These are phyloP conservation scores for Nothophytophthora sp. DNA, from an alignment of 352 stramenopile genomes.

Conservation along the genomic window DNA sequence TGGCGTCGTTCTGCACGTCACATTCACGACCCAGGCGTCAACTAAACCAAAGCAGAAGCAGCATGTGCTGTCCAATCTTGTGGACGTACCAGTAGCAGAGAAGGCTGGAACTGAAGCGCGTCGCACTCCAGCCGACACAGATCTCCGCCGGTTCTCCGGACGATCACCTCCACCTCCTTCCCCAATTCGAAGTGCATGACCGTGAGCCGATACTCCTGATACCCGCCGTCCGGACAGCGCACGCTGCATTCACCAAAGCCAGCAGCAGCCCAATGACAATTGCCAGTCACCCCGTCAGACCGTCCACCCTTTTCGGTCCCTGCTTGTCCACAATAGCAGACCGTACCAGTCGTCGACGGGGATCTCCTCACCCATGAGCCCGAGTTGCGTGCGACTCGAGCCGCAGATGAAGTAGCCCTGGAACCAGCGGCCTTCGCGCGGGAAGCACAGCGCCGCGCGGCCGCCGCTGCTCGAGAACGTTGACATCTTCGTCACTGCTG, in stretches of 20 bases:
- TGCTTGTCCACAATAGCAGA: not conserved
- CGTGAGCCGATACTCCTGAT: constrained; percentile 62
- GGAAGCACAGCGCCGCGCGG: constrained; percentile 63
- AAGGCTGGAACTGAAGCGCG: constrained; percentile 38
- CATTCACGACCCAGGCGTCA: constrained; percentile 3
- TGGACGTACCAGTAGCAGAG: constrained; percentile 31
- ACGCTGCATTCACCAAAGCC: constrained; percentile 25
- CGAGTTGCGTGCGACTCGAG: constrained; percentile 39
- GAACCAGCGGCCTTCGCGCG: constrained; percentile 53
- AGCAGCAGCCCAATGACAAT: not conserved
- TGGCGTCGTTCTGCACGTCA: constrained; percentile 46
- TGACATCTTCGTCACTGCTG: constrained; percentile 5
- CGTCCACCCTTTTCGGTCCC: no score
- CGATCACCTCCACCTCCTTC: constrained; percentile 40
- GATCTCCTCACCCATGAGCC: constrained; percentile 62
- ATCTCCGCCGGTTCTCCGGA: constrained; percentile 64
- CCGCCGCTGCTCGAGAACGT: constrained; percentile 31
- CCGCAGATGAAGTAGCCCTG: constrained; percentile 62
- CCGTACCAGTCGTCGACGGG: constrained; percentile 62
- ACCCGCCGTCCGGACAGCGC: constrained; percentile 65
- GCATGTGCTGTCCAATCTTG: not conserved
- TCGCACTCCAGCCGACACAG: constrained; percentile 57
- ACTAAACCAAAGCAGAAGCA: not conserved
- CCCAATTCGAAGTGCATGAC: constrained; percentile 52
- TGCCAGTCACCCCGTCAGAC: no score